Evolutionary conservation across 352 stramenopile species (phyloP).

Genomic region (Phytophthora parvispora): DNA sequence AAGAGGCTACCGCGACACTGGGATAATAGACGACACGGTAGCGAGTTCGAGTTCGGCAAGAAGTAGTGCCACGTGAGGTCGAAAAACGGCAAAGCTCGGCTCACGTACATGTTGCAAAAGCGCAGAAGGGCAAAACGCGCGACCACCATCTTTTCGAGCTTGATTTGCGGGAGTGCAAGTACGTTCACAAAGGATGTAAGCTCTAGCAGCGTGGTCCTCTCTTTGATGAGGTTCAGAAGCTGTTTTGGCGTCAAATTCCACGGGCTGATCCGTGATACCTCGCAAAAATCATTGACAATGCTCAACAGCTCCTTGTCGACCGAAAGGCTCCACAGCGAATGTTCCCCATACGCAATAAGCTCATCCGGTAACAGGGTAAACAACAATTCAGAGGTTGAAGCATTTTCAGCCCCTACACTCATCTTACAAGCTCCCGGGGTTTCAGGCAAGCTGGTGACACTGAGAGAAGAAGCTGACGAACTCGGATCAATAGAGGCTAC

Average conservation of each 20-base stretch:
- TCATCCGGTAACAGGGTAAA: conserved; percentile 26
- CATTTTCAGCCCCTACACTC: neutral
- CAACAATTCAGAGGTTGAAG: neutral
- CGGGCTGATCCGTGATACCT: conserved; percentile 57
- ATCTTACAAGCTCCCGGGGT: no score
- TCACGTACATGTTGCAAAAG: conserved; percentile 82
- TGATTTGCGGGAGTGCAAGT: conserved; percentile 12
- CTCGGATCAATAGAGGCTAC: neutral
- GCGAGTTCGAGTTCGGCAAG: conserved; percentile 17
- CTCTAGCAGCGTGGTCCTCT: conserved; percentile 23
- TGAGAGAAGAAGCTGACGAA: no score
- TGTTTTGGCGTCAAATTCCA: conserved; percentile 68
- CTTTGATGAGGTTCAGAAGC: conserved; percentile 44
- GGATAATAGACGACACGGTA: conserved; percentile 62
- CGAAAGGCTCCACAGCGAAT: conserved; percentile 50
- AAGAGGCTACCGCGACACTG: conserved; percentile 81
- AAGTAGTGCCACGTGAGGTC: conserved; percentile 88
- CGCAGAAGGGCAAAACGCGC: conserved; percentile 75
- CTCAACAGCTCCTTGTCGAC: conserved; percentile 53
- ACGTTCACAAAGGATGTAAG: conserved; percentile 13
- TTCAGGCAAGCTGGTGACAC: neutral
- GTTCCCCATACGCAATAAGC: conserved; percentile 36
- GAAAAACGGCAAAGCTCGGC: conserved; percentile 76
- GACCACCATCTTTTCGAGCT: conserved; percentile 42
- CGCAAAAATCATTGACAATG: conserved; percentile 64